Base-by-base conservation (phyloP, 768 basidiomycete genomes). In the Leccinellum rugosiceps region DNA sequence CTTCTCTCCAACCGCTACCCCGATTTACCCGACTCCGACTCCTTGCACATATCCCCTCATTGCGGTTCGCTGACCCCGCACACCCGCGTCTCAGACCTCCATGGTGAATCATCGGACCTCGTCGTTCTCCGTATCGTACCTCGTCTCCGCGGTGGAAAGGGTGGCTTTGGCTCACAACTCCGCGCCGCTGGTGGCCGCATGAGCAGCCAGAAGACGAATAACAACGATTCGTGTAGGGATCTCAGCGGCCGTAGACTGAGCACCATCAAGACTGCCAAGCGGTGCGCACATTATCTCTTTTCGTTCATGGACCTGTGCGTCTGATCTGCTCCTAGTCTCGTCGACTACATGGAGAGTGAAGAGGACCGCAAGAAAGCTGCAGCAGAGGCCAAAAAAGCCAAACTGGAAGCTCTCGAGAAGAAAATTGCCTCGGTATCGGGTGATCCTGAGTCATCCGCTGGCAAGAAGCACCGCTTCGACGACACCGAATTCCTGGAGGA, bases 131-230 rank as follows among this genome's bases (percentile, higher is more conserved):
- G 92, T 0, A 78, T 96, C n/a, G 76, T 81, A 1, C 88, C 92
- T 0, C 78, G 87, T 25, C 68, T 98, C 7, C 78, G 80, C 3
- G 96, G 96, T 50, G 97, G 97, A 19, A 99, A 98, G 75, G 96
- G 97, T 71, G 97, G 96, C 32, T 98, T 99, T 67, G 97, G 97
- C 4, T 92, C 90, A 17, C 94, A 98, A 77, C 79, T 99, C 62
- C 83, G 97, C 71, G 96, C 97, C 0, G 96, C 96, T 14, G 97
- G 97, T 62, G 96, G 97, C 13, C 83, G 96, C 31, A 99, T 99
- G 97, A 92, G 90, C 68, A 90, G 88, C 64, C 92, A 94, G 77
- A 94, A 94, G 78, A 94, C 93, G 23, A 94, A 80, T 72, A 95
- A 94, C 72, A 94, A 94, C 60, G 95, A 98, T 70, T 92, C 91